Percentiles rank a stretch among this genome's conserved stretches.
phyloP scores from a whole-genome alignment of 345 rosid genomes.

The Eucalyptus sp. region DNA sequence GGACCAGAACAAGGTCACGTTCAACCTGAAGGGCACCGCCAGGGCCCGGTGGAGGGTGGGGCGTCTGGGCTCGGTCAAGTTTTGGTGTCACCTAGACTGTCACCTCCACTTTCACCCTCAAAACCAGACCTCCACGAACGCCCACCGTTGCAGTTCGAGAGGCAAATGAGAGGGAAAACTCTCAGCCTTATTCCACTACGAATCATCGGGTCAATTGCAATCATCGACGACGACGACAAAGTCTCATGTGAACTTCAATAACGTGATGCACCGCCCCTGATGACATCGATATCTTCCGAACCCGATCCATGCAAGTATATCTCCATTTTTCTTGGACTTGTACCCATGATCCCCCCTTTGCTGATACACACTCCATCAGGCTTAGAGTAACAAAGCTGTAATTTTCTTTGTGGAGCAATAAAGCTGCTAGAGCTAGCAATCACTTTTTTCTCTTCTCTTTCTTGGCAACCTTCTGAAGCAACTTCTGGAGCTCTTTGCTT shows the following conservation, averaged over 20 bases:
- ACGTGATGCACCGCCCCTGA: not conserved
- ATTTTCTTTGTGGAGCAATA: not conserved
- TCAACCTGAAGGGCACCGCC: conserved; percentile 50
- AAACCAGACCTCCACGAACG: conserved; percentile 19
- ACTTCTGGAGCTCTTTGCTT: not conserved
- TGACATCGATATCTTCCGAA: not conserved
- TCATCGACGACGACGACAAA: not conserved
- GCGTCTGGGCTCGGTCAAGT: conserved; percentile 47
- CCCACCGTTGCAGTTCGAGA: conserved; percentile 42
- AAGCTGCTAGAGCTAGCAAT: not conserved
- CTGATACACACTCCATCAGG: not conserved
- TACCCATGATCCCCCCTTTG: not conserved
- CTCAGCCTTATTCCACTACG: not conserved
- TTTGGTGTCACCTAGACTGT: conserved; percentile 44
- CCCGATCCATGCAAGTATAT: not conserved
- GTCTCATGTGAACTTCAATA: not conserved
- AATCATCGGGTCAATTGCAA: not conserved
- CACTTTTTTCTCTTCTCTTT: not conserved
- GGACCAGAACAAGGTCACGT: conserved; percentile 35
- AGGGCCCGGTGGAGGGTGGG: conserved; percentile 68
- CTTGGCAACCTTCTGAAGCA: not conserved
- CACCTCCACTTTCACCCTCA: conserved; percentile 39
- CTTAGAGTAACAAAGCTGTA: not conserved
- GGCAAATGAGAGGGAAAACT: conserved; percentile 21
- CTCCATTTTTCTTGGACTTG: not conserved